Base-by-base conservation (phyloP, 306 rosid species). In the Fragaria nilgerrensis region DNA sequence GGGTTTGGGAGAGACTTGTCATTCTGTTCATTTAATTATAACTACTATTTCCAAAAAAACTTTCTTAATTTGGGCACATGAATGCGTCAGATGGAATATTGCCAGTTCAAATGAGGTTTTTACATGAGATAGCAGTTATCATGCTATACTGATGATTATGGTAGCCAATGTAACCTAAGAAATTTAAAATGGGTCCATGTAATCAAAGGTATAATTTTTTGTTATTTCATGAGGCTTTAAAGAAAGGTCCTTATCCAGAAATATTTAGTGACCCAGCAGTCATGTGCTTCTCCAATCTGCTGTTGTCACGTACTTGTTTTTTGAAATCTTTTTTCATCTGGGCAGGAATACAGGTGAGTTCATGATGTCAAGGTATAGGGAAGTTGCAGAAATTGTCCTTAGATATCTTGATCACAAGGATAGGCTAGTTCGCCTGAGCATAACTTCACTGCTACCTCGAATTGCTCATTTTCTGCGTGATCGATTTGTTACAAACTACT, bases 361-460 rank as follows among this genome's bases (percentile, higher is more conserved):
- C 79, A 95, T 95, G 99, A 95, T 95, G 99, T 92, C 99, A 77
- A 90, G 99, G 86, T 95, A 95, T 70, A 91, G 97, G 74, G 99
- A 95, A 90, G 98, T 95, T 87, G 97, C 98, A 1, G 97, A 92
- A 15, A 95, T 92, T 86, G 99, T 95, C 85, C 92, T 95, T 27
- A 88, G 96, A 82, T 95, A 95, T 84, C 88, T 95, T 49, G 97
- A 95, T 52, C 94, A 95, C 74, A 90, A 97, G 63, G 97, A 95
- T 74, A 91, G 94, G 53, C 97, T 95, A 85, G 99, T 95, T 81
- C 99, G 99, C 62, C 82, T 90, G 86, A 95, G 99, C 93, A 92
- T 95, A 82, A 95, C 99, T 62, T 92, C 97, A 25, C 80, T 95
- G 87, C 88, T 95, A 56, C 99, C 99, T 79, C 91, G 99, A 66